Conservation (phyloP, 805 yeast species). For the Huiozyma sinensis region DNA sequence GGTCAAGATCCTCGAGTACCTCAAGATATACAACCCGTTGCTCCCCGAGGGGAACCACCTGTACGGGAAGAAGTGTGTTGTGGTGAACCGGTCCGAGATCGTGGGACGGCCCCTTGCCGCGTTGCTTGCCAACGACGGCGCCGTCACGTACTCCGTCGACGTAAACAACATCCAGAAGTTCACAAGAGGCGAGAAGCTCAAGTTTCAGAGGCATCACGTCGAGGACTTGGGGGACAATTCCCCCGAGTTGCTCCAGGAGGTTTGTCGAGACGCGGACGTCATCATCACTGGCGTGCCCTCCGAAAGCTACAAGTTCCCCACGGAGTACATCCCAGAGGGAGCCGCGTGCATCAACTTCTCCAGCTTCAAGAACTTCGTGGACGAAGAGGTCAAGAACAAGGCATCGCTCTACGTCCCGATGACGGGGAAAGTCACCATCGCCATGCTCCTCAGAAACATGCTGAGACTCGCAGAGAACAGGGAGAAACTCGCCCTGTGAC, state of each 20-base stretch:
- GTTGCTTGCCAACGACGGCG: slow-evolving; percentile 91
- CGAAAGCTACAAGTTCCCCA: slow-evolving; percentile 73
- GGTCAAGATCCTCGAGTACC: slow-evolving; percentile 83
- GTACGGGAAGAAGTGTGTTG: slow-evolving; percentile 84
- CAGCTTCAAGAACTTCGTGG: slow-evolving; percentile 75
- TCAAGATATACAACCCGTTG: slow-evolving; percentile 75
- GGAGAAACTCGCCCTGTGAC: slow-evolving; percentile 3
- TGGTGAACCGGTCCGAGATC: slow-evolving; percentile 90
- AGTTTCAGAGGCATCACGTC: slow-evolving; percentile 73
- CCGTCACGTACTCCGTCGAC: slow-evolving; percentile 88
- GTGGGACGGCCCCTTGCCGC: slow-evolving; percentile 98
- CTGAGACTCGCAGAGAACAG: slow-evolving; percentile 70
- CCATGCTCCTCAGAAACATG: slow-evolving; percentile 86
- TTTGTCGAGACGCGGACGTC: slow-evolving; percentile 73
- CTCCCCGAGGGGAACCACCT: slow-evolving; percentile 83
- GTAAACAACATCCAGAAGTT: slow-evolving; percentile 78
- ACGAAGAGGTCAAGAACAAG: slow-evolving; percentile 66
- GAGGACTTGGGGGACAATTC: slow-evolving; percentile 41
- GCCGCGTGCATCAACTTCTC: slow-evolving; percentile 87
- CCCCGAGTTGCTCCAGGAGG: slow-evolving; percentile 39
- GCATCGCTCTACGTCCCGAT: slow-evolving; percentile 93
- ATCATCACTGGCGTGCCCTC: slow-evolving; percentile 94
- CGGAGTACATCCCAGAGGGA: slow-evolving; percentile 70
- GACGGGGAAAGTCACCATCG: slow-evolving; percentile 91
- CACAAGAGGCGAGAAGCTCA: slow-evolving; percentile 88